Evolutionary conservation across 1,284 basidiomycete species (phyloP).

Genomic region (Apiotrichum akiyoshidainum): DNA sequence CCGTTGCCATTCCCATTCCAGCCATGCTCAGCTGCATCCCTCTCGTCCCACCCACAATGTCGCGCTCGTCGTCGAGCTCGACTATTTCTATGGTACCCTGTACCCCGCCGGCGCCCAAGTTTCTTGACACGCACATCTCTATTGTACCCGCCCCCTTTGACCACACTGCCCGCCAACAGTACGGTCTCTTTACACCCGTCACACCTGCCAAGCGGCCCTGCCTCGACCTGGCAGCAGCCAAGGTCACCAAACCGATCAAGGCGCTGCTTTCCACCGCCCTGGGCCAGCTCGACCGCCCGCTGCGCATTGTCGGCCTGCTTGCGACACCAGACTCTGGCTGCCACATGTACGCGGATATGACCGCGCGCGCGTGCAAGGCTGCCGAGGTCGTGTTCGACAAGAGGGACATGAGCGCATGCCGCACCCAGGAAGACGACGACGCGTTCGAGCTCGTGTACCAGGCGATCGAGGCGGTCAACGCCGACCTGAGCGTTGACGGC

Average conservation of each 20-base stretch:
- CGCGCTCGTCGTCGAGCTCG: conserved; percentile 19
- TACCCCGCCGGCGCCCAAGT: conserved; percentile 8
- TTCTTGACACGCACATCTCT: not conserved
- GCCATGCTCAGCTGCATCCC: not conserved
- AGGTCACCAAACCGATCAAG: conserved; percentile 15
- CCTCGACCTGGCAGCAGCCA: conserved; percentile 9
- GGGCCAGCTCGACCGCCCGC: conserved; percentile 15
- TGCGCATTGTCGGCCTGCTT: conserved; percentile 31
- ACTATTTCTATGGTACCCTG: conserved; percentile 17
- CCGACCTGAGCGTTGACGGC: conserved; percentile 25
- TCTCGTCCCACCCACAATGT: conserved; percentile 7
- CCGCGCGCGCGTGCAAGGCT: conserved; percentile 18
- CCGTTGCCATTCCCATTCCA: too few species aligned
- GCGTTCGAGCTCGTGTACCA: conserved; percentile 13
- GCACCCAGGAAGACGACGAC: not conserved
- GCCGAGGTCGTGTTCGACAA: conserved; percentile 23
- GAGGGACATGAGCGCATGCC: conserved; percentile 6
- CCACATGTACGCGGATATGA: conserved; percentile 30
- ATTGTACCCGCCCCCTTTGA: not conserved
- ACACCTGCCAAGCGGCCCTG: not conserved
- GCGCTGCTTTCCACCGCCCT: conserved; percentile 11
- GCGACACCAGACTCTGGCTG: conserved; percentile 30
- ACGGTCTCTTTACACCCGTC: not conserved
- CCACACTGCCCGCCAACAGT: not conserved
- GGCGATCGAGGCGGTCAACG: conserved; percentile 20